Evolutionary conservation across 2,329 filamentous ascomycete species (phyloP), one percentile per base, ranked within the genome.

Genomic region (Zymoseptoria passerinii): DNA sequence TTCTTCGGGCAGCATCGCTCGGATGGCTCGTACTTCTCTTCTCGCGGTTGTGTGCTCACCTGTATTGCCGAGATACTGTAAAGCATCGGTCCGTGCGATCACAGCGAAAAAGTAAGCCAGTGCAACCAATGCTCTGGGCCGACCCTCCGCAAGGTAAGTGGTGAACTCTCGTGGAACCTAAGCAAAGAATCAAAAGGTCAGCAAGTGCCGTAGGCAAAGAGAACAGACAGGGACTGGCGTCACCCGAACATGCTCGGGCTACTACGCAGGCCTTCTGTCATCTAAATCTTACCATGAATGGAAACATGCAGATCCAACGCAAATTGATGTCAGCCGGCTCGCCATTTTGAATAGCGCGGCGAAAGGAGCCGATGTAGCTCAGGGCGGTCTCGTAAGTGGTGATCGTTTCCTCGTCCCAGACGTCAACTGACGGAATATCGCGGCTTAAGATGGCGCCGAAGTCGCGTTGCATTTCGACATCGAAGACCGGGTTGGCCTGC

Each of bases 31-130:
- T 9, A 71, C 65, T 48, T 71, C 69, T 18, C 63, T 57, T 53
- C 63, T 62, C 2, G 63, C 61, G 20, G 63, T 66, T 40, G 64
- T 65, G 27, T 54, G 59, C 50, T 66, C 55, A 19, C 67, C 64
- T 6, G 63, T 65, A 18, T 68, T 65, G 4, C 68, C 66, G 35
- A 69, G 60, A 61, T 68, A 71, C 60, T 69, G 68, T 20, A 68
- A 59, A 27, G 62, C 64, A 27, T 67, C 63, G 5, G 67, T 65
- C 5, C 64, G 64, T n/a, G 62, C 67, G 20, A 68, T 61, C 9
- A 71, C 63, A 3, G 68, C 68, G 54, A 73, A 74, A 58, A 70
- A 68, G 57, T 72, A 69, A 4, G 69, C 71, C 49, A 74, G 55
- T 1, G 70, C 69, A 2, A 72, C 67, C n/a, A 73, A 58, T 8